Percentiles rank a stretch among this genome's conserved stretches.
These are phyloP conservation scores for Beauveria brongniartii DNA, from an alignment of 2,329 filamentous ascomycete genomes.

Conservation along the genomic window DNA sequence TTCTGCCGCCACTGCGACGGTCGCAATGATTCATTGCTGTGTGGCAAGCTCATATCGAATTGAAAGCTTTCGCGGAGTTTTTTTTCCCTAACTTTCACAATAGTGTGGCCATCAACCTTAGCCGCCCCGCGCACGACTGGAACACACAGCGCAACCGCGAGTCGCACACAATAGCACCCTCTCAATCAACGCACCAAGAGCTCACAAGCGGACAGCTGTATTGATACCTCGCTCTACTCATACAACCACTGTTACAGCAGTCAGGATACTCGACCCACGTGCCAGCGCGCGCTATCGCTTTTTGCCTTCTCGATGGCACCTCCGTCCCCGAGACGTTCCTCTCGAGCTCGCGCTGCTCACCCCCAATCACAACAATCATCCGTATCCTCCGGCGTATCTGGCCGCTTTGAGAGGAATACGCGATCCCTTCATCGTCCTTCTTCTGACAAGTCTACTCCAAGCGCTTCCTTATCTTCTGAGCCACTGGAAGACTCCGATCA, in stretches of 20 bases:
- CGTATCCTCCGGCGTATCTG: slow-evolving; percentile 70
- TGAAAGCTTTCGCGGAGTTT: background rate
- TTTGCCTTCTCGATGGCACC: slow-evolving; percentile 44
- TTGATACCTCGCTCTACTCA: background rate
- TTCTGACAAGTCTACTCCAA: slow-evolving; percentile 70
- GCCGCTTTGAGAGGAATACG: slow-evolving; percentile 65
- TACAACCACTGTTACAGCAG: background rate
- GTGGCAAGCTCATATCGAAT: background rate
- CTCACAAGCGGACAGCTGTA: background rate
- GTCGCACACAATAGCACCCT: slow-evolving; percentile 2
- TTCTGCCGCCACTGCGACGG: background rate
- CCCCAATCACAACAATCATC: slow-evolving; percentile 70
- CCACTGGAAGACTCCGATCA: slow-evolving; percentile 61
- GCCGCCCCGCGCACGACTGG: background rate
- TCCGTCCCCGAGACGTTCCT: slow-evolving; percentile 74
- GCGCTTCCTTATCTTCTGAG: slow-evolving; percentile 63
- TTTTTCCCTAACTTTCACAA: background rate
- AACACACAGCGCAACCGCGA: background rate
- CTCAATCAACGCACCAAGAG: slow-evolving; percentile 5
- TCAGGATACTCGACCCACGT: slow-evolving; percentile 21
- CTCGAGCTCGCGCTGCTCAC: slow-evolving; percentile 77
- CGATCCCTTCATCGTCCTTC: slow-evolving; percentile 64
- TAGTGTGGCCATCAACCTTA: background rate
- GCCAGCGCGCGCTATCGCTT: background rate
- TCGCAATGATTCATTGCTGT: background rate